Base-by-base conservation (phyloP, 176 grass and related monocot species). In the Rhynchospora pubera region DNA sequence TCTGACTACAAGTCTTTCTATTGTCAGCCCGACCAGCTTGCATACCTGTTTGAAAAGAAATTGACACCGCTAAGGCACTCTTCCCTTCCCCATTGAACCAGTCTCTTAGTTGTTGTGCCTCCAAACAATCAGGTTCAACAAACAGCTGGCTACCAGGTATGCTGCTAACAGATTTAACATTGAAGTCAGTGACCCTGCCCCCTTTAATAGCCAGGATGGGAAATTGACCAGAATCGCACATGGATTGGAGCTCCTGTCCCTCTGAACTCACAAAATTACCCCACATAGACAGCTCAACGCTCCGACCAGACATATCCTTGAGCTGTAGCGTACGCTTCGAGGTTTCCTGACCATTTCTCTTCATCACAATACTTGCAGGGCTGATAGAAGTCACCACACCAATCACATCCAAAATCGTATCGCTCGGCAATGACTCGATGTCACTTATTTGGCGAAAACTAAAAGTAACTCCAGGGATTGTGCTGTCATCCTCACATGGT, bases 71-170 rank as follows among this genome's bases (percentile, higher is more conserved):
- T 83, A 71, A 42, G 63, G 84, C 18, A 59, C 64, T 85, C 81
- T 86, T 85, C 51, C 94, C 92, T 89, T 94, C 90, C 21, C 62
- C 88, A 32, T 51, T 85, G 72, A 87, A 97, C 94, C 92, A 97
- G 11, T 85, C 85, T 78, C 62, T 91, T 66, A 97, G 65, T 51
- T 46, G 78, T 75, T 81, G 79, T 11, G 87, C 85, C 83, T 92
- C 90, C 5, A 30, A 74, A 77, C 90, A 87, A 39, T 97, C 85
- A 65, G 92, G 94, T 30, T 97, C 85, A 79, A 97, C 56, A 57
- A 91, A 83, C 60, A 97, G 67, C 39, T 92, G 90, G 47, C 82
- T 91, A 66, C 74, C 80, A 75, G 26, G 32, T 5, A 83, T 86
- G 79, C 89, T 84, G 30, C 55, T 13, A 50, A 91, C 23, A 43